Evolutionary conservation across 495 filamentous ascomycete species (phyloP).

Genomic region (Clohesyomyces aquaticus): DNA sequence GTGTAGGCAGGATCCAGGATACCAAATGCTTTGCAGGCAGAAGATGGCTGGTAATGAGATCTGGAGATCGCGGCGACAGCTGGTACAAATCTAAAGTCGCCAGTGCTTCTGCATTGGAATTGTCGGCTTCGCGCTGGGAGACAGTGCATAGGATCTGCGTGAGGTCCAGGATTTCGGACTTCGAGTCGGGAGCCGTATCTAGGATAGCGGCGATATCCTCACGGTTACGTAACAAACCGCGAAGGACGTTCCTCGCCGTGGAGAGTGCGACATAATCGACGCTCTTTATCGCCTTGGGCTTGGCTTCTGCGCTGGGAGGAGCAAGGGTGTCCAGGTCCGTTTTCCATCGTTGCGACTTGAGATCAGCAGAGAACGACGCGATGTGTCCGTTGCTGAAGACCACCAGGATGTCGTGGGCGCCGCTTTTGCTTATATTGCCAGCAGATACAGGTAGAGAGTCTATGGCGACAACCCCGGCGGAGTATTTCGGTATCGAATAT

Average conservation of each 20-base stretch:
- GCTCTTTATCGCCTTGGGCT: conserved; percentile 41
- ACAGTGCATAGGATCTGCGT: conserved; percentile 34
- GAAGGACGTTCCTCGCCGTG: conserved; percentile 48
- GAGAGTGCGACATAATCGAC: conserved; percentile 51
- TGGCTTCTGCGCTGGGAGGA: not conserved
- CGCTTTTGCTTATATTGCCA: conserved; percentile 39
- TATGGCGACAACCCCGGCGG: conserved; percentile 18
- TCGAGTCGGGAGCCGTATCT: conserved; percentile 23
- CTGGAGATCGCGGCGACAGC: conserved; percentile 26
- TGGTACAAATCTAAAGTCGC: conserved; percentile 34
- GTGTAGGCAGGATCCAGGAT: conserved; percentile 31
- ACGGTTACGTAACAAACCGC: conserved; percentile 52
- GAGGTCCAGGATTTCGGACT: conserved; percentile 29
- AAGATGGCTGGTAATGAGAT: conserved; percentile 26
- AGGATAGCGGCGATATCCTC: conserved; percentile 50
- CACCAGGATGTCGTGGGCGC: conserved; percentile 45
- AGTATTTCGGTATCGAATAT: conserved; percentile 17
- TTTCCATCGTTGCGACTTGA: conserved; percentile 44
- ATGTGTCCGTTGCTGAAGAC: conserved; percentile 52
- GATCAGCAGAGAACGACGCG: conserved; percentile 59
- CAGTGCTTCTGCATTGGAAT: not conserved
- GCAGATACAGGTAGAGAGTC: conserved; percentile 27
- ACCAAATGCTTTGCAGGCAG: conserved; percentile 36
- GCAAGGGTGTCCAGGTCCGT: conserved; percentile 35
- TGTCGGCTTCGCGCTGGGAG: not conserved